Evolutionary conservation across 164 flowering plant genomes (phyloP).

Genomic region (Nelumbo lutea): DNA sequence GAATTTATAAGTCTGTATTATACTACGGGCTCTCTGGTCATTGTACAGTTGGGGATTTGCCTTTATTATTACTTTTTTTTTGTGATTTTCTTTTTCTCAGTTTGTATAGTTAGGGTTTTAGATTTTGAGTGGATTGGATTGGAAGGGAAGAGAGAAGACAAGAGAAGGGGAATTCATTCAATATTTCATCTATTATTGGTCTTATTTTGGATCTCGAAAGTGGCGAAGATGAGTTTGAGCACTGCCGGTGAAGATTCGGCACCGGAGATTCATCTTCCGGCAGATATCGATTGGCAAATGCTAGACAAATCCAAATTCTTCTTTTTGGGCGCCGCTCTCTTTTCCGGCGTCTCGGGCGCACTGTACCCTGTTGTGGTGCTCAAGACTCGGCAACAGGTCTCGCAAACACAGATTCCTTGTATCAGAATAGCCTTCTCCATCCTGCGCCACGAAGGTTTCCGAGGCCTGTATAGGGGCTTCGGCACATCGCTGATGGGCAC

Average conservation of each 20-base stretch:
- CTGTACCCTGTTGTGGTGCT: constrained; percentile 65
- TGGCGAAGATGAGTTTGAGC: constrained; percentile 62
- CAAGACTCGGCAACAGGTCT: constrained; percentile 65
- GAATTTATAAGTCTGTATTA: background rate
- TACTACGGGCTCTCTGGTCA: background rate
- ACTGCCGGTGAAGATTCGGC: constrained; percentile 56
- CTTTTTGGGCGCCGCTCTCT: constrained; percentile 79
- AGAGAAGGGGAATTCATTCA: background rate
- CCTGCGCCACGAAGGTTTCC: constrained; percentile 47
- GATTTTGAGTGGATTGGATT: too few species aligned
- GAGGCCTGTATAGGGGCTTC: constrained; percentile 73
- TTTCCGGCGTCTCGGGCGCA: constrained; percentile 62
- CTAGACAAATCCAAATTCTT: constrained; percentile 83
- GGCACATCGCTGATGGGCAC: constrained; percentile 80
- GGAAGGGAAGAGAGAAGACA: background rate
- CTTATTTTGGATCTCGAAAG: constrained; percentile 10
- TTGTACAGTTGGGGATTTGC: constrained; percentile 9
- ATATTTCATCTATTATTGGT: background rate
- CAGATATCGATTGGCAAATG: constrained; percentile 88
- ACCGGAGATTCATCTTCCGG: constrained; percentile 67
- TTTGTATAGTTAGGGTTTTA: constrained; percentile 16
- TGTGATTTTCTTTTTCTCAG: background rate
- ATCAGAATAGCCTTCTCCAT: constrained; percentile 37
- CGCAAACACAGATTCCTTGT: constrained; percentile 31
- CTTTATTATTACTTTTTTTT: background rate